Percentiles rank a stretch among this genome's conserved stretches.
phyloP scores from a whole-genome alignment of 805 yeast genomes.

The Lipomyces sp. region DNA sequence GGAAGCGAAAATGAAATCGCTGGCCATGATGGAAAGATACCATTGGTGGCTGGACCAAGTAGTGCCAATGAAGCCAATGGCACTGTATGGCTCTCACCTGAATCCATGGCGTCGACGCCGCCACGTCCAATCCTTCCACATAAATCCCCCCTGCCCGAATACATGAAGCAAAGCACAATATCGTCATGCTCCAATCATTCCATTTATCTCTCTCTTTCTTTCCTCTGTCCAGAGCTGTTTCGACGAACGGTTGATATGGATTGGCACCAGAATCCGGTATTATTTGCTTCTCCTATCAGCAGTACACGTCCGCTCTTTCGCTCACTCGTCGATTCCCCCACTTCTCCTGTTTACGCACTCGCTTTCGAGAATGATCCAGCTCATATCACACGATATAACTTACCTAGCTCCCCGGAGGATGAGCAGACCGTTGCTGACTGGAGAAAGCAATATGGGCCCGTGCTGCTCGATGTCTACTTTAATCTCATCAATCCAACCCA shows the following conservation, averaged over 20 bases:
- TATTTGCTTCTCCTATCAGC: neutral
- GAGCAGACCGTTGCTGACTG: conserved; percentile 19
- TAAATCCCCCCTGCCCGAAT: conserved; percentile 1
- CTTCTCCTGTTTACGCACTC: conserved; percentile 19
- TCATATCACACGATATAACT: neutral
- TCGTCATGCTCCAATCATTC: conserved; percentile 21
- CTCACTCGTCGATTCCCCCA: conserved; percentile 10
- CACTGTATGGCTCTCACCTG: neutral
- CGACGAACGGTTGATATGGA: conserved; percentile 16
- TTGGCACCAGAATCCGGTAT: neutral
- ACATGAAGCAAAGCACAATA: conserved; percentile 21
- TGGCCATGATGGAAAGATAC: neutral
- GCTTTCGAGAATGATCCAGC: conserved; percentile 19
- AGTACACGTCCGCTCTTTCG: conserved; percentile 4
- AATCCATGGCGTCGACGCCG: neutral
- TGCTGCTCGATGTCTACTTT: conserved; percentile 23
- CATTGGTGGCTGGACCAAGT: neutral
- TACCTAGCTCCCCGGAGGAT: conserved; percentile 9
- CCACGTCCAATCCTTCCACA: neutral
- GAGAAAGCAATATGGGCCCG: conserved; percentile 22
- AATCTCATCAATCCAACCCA: conserved; percentile 16
- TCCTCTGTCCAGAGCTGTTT: conserved; percentile 25
- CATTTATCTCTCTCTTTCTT: conserved; percentile 25
- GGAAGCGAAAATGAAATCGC: neutral
- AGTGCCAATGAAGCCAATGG: neutral